Conservation (phyloP, 2,329 filamentous ascomycete genomes). For the Diaporthe ampelina region DNA sequence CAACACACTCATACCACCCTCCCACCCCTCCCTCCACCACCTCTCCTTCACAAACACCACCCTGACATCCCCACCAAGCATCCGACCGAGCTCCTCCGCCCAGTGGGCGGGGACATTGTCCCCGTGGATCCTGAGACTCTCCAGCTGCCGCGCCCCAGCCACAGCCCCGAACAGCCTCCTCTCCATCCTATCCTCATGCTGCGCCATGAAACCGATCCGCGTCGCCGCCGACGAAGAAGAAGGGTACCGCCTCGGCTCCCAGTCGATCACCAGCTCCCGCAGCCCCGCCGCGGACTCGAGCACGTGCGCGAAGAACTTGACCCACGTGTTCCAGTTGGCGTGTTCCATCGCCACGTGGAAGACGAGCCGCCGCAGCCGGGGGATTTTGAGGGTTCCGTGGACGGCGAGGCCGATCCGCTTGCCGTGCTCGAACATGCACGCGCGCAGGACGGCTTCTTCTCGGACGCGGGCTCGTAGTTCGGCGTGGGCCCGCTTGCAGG, state of each 20-base stretch:
- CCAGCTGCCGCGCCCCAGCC: conserved; percentile 40
- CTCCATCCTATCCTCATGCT: conserved; percentile 44
- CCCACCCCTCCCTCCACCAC: conserved; percentile 46
- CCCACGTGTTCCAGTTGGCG: conserved; percentile 51
- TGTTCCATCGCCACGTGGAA: conserved; percentile 48
- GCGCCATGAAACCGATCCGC: conserved; percentile 34
- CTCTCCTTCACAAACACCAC: conserved; percentile 43
- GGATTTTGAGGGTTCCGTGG: conserved; percentile 47
- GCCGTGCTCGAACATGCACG: conserved; percentile 45
- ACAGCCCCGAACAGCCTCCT: conserved; percentile 45
- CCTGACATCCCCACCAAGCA: conserved; percentile 32
- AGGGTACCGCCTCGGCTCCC: conserved; percentile 46
- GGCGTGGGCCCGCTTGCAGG: conserved; percentile 34
- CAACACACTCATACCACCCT: neutral
- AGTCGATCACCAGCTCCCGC: conserved; percentile 48
- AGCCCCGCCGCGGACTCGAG: conserved; percentile 41
- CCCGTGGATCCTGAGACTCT: conserved; percentile 44
- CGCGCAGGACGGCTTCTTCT: conserved; percentile 45
- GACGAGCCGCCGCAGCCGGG: conserved; percentile 46
- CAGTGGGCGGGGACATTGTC: conserved; percentile 42
- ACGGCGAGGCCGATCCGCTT: conserved; percentile 50
- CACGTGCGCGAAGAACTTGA: conserved; percentile 47
- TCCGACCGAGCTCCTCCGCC: conserved; percentile 42
- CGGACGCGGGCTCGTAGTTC: conserved; percentile 44
- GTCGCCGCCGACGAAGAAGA: conserved; percentile 39